Evolutionary conservation across 306 rosid genomes (phyloP).

Genomic region (Medicago lupulina): DNA sequence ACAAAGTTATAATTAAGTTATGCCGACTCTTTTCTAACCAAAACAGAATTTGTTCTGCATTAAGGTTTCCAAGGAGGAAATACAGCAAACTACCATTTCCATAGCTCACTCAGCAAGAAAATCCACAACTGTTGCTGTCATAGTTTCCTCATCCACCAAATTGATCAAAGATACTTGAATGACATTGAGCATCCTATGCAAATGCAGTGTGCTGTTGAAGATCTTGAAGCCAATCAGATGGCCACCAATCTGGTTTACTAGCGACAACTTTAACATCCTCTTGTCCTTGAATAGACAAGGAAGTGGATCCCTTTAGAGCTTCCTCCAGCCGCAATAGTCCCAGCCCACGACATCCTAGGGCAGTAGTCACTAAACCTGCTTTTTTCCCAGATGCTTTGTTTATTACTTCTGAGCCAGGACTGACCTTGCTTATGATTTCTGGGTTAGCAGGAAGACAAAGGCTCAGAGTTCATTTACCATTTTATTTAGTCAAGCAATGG

Average conservation of each 20-base stretch:
- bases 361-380: conserved; percentile 69
- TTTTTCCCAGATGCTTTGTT: conserved; percentile 59
- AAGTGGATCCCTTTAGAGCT: conserved; percentile 58
- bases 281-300: conserved; percentile 62
- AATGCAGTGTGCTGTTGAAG: conserved; percentile 47
- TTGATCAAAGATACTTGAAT: conserved; percentile 28
- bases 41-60: conserved; percentile 29
- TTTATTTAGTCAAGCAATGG: neutral
- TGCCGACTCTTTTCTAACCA: conserved; percentile 17
- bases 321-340: conserved; percentile 80
- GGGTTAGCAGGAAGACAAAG: conserved; percentile 35
- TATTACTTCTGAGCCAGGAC: conserved; percentile 68
- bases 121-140: conserved; percentile 13
- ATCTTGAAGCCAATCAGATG: conserved; percentile 56
- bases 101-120: conserved; percentile 37
- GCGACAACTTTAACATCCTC: conserved; percentile 68
- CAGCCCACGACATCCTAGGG: conserved; percentile 71
- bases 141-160: conserved; percentile 3
- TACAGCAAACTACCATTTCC: conserved; percentile 15
- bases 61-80: conserved; percentile 24
- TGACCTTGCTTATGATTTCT: conserved; percentile 61
- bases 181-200: conserved; percentile 41
- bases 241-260: conserved; percentile 68
- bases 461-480: conserved; percentile 20
- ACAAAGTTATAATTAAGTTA: neutral